A percentile compares a stretch with the other conserved stretches of the same genome.
These are phyloP conservation scores for Anthostomella pinea DNA, from an alignment of 2,329 filamentous ascomycete genomes.

Conservation along the genomic window DNA sequence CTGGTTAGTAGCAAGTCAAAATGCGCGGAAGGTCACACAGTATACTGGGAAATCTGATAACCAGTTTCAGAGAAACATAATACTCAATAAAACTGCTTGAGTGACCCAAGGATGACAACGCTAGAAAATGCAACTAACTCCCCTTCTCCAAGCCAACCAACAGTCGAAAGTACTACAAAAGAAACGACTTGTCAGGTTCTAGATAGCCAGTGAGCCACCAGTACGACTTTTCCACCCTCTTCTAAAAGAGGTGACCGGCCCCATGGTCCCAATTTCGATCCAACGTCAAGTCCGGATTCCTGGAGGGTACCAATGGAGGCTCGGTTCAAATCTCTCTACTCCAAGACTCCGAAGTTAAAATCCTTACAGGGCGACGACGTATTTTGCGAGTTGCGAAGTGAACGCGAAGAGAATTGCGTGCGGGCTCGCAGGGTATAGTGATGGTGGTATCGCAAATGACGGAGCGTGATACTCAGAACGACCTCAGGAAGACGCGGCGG, in stretches of 20 bases:
- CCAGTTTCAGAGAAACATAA: too few relatives aligned
- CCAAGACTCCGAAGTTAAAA: conserved; percentile 21
- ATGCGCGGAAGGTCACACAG: too few relatives aligned
- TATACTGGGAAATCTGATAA: too few relatives aligned
- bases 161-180: background rate
- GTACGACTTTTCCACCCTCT: conserved; percentile 7
- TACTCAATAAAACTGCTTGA: too few relatives aligned
- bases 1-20: too few relatives aligned
- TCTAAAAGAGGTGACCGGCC: conserved; percentile 11
- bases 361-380: conserved; percentile 16
- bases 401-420: conserved; percentile 25
- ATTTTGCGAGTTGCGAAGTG: conserved; percentile 18
- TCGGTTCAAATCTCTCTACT: conserved; percentile 10
- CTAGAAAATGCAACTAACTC: too few relatives aligned
- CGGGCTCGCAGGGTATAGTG: background rate
- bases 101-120: too few relatives aligned
- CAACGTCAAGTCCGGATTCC: conserved; percentile 16
- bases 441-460: background rate
- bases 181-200: background rate
- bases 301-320: background rate
- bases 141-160: background rate
- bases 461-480: background rate
- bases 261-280: conserved; percentile 6
- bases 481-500: too few relatives aligned
- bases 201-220: background rate